Conservation (phyloP, 352 stramenopile genomes). For the Phytophthora crassamura region DNA sequence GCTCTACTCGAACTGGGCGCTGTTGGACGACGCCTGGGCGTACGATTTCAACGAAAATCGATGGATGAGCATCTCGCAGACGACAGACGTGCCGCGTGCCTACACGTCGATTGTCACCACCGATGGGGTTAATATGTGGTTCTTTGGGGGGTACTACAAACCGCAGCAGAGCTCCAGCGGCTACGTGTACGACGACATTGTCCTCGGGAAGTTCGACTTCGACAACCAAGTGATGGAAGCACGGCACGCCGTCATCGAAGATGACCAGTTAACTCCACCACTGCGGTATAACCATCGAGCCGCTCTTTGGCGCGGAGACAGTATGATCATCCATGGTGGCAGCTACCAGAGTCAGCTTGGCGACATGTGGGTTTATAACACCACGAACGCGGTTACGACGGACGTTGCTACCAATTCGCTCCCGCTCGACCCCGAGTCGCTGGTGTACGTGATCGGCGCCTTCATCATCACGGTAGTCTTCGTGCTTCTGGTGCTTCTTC, state of each 20-base stretch:
- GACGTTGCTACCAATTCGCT: conserved; percentile 30
- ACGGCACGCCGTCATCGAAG: conserved; percentile 19
- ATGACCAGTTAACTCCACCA: conserved; percentile 33
- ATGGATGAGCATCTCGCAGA: conserved; percentile 44
- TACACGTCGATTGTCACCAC: conserved; percentile 75
- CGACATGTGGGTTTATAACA: conserved; percentile 80
- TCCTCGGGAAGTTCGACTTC: conserved; percentile 46
- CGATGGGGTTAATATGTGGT: conserved; percentile 59
- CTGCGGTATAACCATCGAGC: conserved; percentile 77
- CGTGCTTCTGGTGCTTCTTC: conserved; percentile 61
- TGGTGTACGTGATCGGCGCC: conserved; percentile 74
- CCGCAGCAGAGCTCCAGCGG: conserved; percentile 57
- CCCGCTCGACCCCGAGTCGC: conserved; percentile 63
- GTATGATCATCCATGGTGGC: conserved; percentile 72
- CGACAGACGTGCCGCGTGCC: conserved; percentile 42
- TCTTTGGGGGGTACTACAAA: conserved; percentile 79
- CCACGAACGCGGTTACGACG: conserved; percentile 41
- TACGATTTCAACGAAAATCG: conserved; percentile 53
- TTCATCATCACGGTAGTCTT: conserved; percentile 74
- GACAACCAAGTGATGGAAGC: conserved; percentile 21
- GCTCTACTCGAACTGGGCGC: conserved; percentile 50
- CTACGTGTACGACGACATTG: conserved; percentile 77
- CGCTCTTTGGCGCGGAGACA: conserved; percentile 50
- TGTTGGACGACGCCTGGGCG: conserved; percentile 65
- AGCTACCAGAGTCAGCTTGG: conserved; percentile 75